Conservation (phyloP, 306 rosid genomes). For the Abrus precatorius region DNA sequence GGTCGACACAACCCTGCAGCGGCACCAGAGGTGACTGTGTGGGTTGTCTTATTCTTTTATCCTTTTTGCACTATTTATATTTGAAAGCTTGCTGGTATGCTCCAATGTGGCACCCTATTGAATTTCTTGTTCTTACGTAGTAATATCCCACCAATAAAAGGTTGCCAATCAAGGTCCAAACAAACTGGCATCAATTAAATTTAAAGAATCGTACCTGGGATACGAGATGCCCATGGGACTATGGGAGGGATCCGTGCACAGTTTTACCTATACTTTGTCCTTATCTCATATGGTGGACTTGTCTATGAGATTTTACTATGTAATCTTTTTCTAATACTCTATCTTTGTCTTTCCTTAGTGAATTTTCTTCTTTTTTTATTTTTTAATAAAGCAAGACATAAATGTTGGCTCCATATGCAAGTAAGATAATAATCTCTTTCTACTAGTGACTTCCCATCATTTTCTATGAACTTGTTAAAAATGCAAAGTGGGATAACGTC, state of each 20-base stretch:
- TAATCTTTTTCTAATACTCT: constrained; percentile 11
- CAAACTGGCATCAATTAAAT: constrained; percentile 38
- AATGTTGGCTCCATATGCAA: constrained; percentile 42
- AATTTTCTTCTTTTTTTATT: neutral
- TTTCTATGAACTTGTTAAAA: constrained; percentile 45
- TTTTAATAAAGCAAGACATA: constrained; percentile 15
- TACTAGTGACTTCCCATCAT: constrained; percentile 38
- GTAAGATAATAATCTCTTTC: constrained; percentile 29
- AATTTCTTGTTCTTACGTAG: constrained; percentile 1
- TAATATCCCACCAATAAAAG: constrained; percentile 32
- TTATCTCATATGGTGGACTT: constrained; percentile 5
- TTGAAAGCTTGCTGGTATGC: constrained; percentile 3
- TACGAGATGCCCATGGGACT: constrained; percentile 8
- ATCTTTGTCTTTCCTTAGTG: constrained; percentile 18
- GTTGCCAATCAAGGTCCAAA: constrained; percentile 42
- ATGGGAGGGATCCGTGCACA: constrained; percentile 11
- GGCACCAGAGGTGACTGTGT: neutral
- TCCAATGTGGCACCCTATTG: constrained; percentile 36
- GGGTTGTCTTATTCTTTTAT: constrained; percentile 42
- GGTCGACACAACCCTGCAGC: neutral
- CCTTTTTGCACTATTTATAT: constrained; percentile 12
- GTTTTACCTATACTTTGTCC: constrained; percentile 35
- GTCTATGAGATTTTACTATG: constrained; percentile 2
- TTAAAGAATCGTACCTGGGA: constrained; percentile 22
- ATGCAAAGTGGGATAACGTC: constrained; percentile 47